Conservation (phyloP, 176 grass and related monocot genomes). For the Puya raimondii region DNA sequence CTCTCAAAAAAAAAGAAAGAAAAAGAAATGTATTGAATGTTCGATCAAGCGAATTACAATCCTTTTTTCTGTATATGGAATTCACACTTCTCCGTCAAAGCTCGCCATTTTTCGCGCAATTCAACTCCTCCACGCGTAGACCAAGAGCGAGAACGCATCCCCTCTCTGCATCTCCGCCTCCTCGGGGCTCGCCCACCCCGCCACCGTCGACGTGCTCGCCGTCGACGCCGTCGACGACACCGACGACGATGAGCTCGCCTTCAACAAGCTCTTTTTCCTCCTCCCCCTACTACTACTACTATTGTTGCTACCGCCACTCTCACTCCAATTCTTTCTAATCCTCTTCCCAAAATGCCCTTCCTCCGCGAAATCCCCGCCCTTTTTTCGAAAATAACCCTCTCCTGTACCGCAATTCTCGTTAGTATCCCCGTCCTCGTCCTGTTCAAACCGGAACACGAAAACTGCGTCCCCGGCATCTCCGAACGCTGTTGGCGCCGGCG, state of each 20-base stretch:
- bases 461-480: conserved; percentile 18
- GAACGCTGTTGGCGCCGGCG: background rate
- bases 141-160: conserved; percentile 72
- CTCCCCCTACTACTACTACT: conserved; percentile 9
- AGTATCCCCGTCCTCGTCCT: background rate
- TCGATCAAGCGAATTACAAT: no score
- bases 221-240: conserved; percentile 41
- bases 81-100: background rate
- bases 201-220: conserved; percentile 63
- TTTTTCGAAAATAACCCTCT: background rate
- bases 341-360: background rate
- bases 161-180: conserved; percentile 66
- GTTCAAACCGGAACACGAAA: conserved; percentile 57
- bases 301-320: conserved; percentile 24
- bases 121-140: conserved; percentile 60
- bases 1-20: no score
- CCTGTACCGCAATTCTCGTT: background rate
- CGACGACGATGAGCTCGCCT: conserved; percentile 39
- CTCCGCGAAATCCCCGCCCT: background rate
- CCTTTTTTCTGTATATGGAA: no score
- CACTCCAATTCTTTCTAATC: background rate
- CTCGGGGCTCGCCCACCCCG: conserved; percentile 77
- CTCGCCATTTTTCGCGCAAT: background rate
- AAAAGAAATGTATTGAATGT: no score
- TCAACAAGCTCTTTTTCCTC: conserved; percentile 30